phyloP scores from a whole-genome alignment of 345 rosid genomes.

The Sisymbrium irio region DNA sequence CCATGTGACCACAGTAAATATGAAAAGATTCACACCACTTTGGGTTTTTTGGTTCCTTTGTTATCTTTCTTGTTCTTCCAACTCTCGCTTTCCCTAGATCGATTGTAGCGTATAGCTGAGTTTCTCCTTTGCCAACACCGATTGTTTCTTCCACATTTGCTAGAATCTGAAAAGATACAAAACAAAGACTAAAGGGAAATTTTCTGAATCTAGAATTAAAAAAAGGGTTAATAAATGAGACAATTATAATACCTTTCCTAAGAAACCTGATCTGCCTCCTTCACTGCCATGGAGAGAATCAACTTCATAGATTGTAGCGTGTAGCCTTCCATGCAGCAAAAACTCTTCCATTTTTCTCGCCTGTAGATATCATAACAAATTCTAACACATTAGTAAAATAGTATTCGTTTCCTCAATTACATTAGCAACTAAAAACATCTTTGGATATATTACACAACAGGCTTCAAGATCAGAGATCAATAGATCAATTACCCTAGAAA shows the following conservation, averaged over 20 bases:
- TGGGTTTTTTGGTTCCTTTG: conserved; percentile 58
- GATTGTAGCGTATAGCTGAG: conserved; percentile 74
- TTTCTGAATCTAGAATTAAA: not conserved
- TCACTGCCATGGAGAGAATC: conserved; percentile 50
- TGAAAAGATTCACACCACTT: conserved; percentile 91
- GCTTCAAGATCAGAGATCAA: not conserved
- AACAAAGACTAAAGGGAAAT: not conserved
- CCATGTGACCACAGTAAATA: conserved; percentile 86
- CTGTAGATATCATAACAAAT: conserved; percentile 1
- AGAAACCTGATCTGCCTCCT: conserved; percentile 56
- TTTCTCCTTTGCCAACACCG: conserved; percentile 78
- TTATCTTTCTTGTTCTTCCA: conserved; percentile 77
- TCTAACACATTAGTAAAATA: not conserved
- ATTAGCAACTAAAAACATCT: not conserved
- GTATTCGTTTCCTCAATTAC: not conserved
- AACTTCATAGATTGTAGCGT: conserved; percentile 85
- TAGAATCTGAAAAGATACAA: conserved; percentile 44
- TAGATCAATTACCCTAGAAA: not conserved
- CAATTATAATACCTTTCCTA: conserved; percentile 54
- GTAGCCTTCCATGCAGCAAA: conserved; percentile 79
- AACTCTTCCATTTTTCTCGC: conserved; percentile 63
- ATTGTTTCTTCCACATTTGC: conserved; percentile 73
- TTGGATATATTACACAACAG: not conserved
- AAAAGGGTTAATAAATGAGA: not conserved
- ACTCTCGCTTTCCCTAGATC: conserved; percentile 93